phyloP scores from a whole-genome alignment of 352 stramenopile genomes.

The Phytophthora meadii region DNA sequence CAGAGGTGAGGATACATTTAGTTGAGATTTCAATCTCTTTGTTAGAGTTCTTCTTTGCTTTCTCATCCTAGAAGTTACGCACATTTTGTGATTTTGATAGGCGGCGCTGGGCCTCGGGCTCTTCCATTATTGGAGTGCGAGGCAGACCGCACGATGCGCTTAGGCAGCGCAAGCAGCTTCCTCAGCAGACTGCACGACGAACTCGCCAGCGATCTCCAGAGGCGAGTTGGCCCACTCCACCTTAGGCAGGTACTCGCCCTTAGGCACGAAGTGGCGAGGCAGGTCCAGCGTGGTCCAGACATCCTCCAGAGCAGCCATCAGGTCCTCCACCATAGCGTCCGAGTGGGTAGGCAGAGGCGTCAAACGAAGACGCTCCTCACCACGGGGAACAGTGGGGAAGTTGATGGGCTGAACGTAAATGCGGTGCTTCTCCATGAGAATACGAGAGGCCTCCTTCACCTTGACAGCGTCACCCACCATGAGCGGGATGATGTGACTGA shows the following conservation, averaged over 20 bases:
- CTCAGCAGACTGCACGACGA: conserved; percentile 44
- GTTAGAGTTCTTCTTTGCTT: conserved; percentile 7
- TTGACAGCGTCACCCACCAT: conserved; percentile 91
- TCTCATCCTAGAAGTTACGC: conserved; percentile 37
- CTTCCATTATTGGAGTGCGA: conserved; percentile 26
- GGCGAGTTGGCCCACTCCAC: conserved; percentile 81
- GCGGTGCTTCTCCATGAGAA: conserved; percentile 91
- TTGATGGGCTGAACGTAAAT: conserved; percentile 95
- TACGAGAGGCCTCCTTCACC: conserved; percentile 88
- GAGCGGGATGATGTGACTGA: conserved; percentile 91
- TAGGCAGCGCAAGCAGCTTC: conserved; percentile 42
- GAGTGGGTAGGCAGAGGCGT: conserved; percentile 90
- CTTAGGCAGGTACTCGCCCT: conserved; percentile 79
- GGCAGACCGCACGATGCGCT: conserved; percentile 17
- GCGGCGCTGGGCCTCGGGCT: conserved; percentile 26
- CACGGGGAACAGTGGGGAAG: conserved; percentile 90
- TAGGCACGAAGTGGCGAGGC: conserved; percentile 63
- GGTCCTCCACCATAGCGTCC: conserved; percentile 87
- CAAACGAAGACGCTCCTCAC: conserved; percentile 90
- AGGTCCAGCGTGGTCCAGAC: conserved; percentile 90
- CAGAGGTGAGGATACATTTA: conserved; percentile 30
- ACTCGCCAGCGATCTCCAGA: conserved; percentile 49
- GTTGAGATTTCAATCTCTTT: conserved; percentile 33
- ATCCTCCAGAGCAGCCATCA: conserved; percentile 83
- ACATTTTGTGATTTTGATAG: conserved; percentile 27